A percentile compares a stretch with the other conserved stretches of the same genome.
phyloP scores from a whole-genome alignment of 305 asterid species.

The Solanum hybrid region DNA sequence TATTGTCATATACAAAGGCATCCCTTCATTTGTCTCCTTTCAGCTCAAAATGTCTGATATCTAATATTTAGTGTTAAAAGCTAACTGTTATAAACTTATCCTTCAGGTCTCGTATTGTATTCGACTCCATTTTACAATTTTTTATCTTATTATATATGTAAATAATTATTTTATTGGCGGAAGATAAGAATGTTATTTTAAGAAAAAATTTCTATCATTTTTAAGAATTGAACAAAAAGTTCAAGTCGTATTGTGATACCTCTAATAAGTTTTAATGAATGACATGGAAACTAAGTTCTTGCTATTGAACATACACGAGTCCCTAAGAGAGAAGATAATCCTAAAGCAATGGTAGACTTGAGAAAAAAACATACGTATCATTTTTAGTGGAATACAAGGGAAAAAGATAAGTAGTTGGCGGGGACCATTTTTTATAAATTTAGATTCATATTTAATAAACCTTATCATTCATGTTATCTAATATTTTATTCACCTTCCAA shows the following conservation, averaged over 20 bases:
- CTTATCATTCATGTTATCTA: not conserved
- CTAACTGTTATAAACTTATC: fast-evolving
- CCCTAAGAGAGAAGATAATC: not conserved
- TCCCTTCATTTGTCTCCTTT: not conserved
- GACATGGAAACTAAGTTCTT: not conserved
- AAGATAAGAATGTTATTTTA: not conserved
- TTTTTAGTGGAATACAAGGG: too few relatives aligned
- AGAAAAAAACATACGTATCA: not conserved
- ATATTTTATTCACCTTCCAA: not conserved
- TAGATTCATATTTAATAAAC: not conserved
- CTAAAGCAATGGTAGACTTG: not conserved
- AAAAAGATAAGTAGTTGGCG: not conserved
- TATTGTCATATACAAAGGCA: too few relatives aligned
- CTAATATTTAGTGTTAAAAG: not conserved
- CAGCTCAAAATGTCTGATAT: not conserved
- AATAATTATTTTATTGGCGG: not conserved
- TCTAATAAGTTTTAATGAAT: not conserved
- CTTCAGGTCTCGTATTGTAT: fast-evolving
- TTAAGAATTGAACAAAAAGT: not conserved
- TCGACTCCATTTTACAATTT: fast-evolving
- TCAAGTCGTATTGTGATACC: not conserved
- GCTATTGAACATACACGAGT: not conserved
- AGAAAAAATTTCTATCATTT: not conserved
- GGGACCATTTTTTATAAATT: not conserved
- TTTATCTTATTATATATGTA: not conserved